These are phyloP conservation scores for Leccinum aurantiacum DNA, from an alignment of 768 basidiomycete genomes.

Conservation along the genomic window DNA sequence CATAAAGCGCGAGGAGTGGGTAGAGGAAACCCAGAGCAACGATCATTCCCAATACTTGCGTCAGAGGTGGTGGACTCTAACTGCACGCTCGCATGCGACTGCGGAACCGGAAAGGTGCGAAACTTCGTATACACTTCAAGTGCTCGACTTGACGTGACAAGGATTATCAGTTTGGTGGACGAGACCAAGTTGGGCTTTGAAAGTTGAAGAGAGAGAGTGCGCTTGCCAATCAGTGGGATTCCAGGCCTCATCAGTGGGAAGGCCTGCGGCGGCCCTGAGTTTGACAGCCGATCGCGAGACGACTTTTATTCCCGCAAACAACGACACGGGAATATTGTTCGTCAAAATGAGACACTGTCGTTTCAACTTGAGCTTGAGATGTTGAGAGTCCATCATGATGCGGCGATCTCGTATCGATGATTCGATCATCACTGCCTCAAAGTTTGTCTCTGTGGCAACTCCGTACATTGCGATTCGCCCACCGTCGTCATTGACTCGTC, in stretches of 20 bases:
- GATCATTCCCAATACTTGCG: slow-evolving; percentile 18
- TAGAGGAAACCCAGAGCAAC: slow-evolving; percentile 24
- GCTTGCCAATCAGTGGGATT: neutral
- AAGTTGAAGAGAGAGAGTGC: neutral
- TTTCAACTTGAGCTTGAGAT: neutral
- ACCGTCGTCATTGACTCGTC: neutral
- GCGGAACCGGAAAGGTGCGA: neutral
- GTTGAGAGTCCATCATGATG: neutral
- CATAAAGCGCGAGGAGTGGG: slow-evolving; percentile 22
- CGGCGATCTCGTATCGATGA: neutral
- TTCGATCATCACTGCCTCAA: neutral
- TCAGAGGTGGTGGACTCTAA: neutral
- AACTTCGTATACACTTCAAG: neutral
- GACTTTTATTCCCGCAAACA: too few relatives aligned
- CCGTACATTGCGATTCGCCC: neutral
- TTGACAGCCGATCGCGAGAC: neutral
- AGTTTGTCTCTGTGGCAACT: neutral
- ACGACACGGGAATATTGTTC: neutral
- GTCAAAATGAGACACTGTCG: neutral
- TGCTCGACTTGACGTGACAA: neutral
- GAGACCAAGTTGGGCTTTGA: neutral
- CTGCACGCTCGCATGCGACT: neutral
- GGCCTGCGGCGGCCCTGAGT: neutral
- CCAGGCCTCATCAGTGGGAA: neutral
- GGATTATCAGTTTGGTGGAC: neutral